These are phyloP conservation scores for Blastobotrys mokoenaii DNA, from an alignment of 805 yeast species.

Conservation along the genomic window DNA sequence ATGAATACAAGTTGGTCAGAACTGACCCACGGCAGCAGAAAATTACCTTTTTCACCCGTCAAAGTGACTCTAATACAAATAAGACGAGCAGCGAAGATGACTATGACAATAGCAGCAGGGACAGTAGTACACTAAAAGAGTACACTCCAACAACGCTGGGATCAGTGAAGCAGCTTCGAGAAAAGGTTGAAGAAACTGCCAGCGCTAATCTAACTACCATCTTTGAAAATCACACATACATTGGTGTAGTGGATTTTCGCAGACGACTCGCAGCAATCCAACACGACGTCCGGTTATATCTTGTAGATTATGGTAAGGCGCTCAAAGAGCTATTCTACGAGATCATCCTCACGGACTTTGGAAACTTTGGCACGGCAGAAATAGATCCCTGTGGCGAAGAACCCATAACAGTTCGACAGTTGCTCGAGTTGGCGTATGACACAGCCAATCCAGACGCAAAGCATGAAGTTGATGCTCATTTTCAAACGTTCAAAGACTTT, in stretches of 20 bases:
- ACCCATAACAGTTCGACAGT: slow-evolving; percentile 29
- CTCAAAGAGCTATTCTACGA: slow-evolving; percentile 72
- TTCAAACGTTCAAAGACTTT: slow-evolving; percentile 23
- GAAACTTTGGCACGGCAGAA: slow-evolving; percentile 62
- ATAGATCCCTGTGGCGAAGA: slow-evolving; percentile 13
- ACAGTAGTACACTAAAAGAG: not conserved
- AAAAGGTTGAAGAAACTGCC: slow-evolving; percentile 38
- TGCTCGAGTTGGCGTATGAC: slow-evolving; percentile 33
- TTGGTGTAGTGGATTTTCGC: slow-evolving; percentile 72
- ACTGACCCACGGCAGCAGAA: slow-evolving; percentile 61
- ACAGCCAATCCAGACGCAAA: slow-evolving; percentile 9
- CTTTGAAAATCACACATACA: slow-evolving; percentile 60
- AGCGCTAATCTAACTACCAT: slow-evolving; percentile 55
- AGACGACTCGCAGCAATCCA: slow-evolving; percentile 77
- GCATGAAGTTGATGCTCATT: slow-evolving; percentile 9
- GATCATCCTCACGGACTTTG: slow-evolving; percentile 64
- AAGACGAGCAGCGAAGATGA: not conserved
- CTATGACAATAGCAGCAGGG: not conserved
- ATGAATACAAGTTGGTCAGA: slow-evolving; percentile 61
- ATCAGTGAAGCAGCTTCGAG: slow-evolving; percentile 44
- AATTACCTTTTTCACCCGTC: slow-evolving; percentile 30
- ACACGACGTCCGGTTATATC: slow-evolving; percentile 63
- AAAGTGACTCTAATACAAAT: not conserved
- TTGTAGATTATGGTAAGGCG: slow-evolving; percentile 73
- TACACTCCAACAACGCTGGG: slow-evolving; percentile 11